These are phyloP conservation scores for Xerocomus minutiporus DNA, from an alignment of 1,284 basidiomycete species.

Conservation along the genomic window DNA sequence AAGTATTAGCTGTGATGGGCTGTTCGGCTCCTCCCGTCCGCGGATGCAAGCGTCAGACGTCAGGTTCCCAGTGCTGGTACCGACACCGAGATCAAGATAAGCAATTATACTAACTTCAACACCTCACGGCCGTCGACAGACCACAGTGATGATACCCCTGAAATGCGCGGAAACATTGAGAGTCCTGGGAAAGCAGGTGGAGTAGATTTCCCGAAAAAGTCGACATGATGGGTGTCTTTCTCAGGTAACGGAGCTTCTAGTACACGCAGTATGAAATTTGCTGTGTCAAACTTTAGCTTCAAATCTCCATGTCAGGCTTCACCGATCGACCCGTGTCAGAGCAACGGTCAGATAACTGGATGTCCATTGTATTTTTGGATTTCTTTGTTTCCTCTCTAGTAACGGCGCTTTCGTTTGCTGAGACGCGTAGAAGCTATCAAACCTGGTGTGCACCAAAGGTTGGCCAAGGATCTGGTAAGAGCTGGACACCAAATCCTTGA, in stretches of 20 bases:
- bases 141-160: background rate
- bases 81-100: slow-evolving; percentile 1
- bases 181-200: background rate
- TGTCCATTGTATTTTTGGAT: background rate
- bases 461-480: slow-evolving; percentile 14
- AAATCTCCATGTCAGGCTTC: slow-evolving; percentile 1
- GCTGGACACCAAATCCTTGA: background rate
- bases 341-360: background rate
- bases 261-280: background rate
- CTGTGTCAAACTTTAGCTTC: slow-evolving; percentile 4
- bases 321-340: slow-evolving; percentile 4
- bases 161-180: background rate
- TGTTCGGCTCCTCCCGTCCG: background rate
- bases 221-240: slow-evolving; percentile 3
- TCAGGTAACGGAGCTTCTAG: background rate
- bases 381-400: background rate
- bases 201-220: background rate
- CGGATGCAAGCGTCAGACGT: background rate
- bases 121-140: background rate
- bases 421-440: background rate
- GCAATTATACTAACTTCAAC: background rate
- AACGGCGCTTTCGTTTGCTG: background rate
- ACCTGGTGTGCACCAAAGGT: background rate
- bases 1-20: too few species aligned
- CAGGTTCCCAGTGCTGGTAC: background rate